Percentiles rank a stretch among this genome's conserved stretches.
These are phyloP conservation scores for Penicillium sp. DNA, from an alignment of 2,329 filamentous ascomycete species.

Conservation along the genomic window DNA sequence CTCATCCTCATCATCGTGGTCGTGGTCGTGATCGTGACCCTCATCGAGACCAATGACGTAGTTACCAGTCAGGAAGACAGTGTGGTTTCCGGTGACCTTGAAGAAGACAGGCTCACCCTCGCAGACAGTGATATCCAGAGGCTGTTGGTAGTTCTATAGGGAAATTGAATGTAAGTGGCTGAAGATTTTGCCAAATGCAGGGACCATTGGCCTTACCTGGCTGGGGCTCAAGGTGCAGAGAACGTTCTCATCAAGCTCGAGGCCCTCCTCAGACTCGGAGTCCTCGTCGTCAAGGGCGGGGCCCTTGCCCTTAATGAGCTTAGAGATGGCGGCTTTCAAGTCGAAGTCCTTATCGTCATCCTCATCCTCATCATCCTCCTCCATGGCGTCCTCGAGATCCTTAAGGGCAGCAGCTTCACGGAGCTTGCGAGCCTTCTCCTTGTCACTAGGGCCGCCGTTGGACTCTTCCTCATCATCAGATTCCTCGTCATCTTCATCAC, in stretches of 20 bases:
- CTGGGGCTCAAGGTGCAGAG: slow-evolving; percentile 93
- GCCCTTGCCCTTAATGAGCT: slow-evolving; percentile 63
- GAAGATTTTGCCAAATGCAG: background rate
- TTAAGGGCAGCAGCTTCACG: slow-evolving; percentile 71
- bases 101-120: slow-evolving; percentile 91
- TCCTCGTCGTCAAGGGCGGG: slow-evolving; percentile 66
- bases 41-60: slow-evolving; percentile 72
- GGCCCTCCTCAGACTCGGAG: slow-evolving; percentile 55
- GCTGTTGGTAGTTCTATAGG: slow-evolving; percentile 82
- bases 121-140: slow-evolving; percentile 85
- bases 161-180: slow-evolving; percentile 5
- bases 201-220: slow-evolving; percentile 59
- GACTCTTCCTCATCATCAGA: slow-evolving; percentile 70
- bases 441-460: slow-evolving; percentile 89
- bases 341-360: slow-evolving; percentile 61
- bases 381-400: slow-evolving; percentile 67
- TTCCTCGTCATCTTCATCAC: slow-evolving; percentile 49
- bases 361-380: slow-evolving; percentile 55
- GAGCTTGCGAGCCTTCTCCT: slow-evolving; percentile 82
- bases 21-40: slow-evolving; percentile 45
- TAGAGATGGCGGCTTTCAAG: slow-evolving; percentile 48
- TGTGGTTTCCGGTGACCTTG: slow-evolving; percentile 82
- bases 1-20: slow-evolving; percentile 60
- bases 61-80: slow-evolving; percentile 91
- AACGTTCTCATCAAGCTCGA: slow-evolving; percentile 81